Conservation (phyloP, 768 basidiomycete genomes). For the Phylloporus sp. region DNA sequence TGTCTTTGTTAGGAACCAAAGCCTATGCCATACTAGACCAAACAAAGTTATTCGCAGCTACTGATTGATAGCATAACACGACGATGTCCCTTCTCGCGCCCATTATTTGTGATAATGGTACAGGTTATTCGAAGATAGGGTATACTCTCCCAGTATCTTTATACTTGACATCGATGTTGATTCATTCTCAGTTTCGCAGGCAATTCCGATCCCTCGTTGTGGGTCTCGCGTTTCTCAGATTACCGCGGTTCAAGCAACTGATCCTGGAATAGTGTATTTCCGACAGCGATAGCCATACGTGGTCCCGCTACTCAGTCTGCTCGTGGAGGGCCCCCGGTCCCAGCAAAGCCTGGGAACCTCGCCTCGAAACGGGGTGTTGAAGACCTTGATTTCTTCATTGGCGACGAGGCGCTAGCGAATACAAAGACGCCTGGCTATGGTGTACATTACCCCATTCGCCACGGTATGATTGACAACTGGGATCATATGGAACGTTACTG, state of each 20-base stretch:
- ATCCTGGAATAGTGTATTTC: conserved; percentile 70
- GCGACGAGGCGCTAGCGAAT: conserved; percentile 95
- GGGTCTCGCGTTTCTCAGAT: conserved; percentile 33
- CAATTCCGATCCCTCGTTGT: conserved; percentile 99
- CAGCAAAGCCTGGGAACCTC: conserved; percentile 83
- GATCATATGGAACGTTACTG: conserved; percentile 99
- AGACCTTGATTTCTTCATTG: conserved; percentile 99
- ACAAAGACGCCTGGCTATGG: conserved; percentile 92
- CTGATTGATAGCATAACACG: conserved; percentile 7
- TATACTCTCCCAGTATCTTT: conserved; percentile 35
- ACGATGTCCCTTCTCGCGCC: conserved; percentile 77
- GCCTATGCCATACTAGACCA: conserved; percentile 22
- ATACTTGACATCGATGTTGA: conserved; percentile 7
- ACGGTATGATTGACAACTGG: conserved; percentile 98
- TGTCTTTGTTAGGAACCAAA: conserved; percentile 22
- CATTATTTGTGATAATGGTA: conserved; percentile 97
- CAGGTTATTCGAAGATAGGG: conserved; percentile 97
- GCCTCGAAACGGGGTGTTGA: conserved; percentile 97
- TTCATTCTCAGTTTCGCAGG: conserved; percentile 76
- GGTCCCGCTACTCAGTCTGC: conserved; percentile 41
- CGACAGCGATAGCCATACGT: conserved; percentile 90
- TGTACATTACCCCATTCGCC: conserved; percentile 93
- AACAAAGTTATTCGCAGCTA: conserved; percentile 18
- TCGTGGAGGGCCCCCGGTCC: conserved; percentile 72
- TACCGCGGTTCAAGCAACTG: conserved; percentile 2